Conservation (phyloP, 2,329 filamentous ascomycete species). For the Botrytis squamosa region DNA sequence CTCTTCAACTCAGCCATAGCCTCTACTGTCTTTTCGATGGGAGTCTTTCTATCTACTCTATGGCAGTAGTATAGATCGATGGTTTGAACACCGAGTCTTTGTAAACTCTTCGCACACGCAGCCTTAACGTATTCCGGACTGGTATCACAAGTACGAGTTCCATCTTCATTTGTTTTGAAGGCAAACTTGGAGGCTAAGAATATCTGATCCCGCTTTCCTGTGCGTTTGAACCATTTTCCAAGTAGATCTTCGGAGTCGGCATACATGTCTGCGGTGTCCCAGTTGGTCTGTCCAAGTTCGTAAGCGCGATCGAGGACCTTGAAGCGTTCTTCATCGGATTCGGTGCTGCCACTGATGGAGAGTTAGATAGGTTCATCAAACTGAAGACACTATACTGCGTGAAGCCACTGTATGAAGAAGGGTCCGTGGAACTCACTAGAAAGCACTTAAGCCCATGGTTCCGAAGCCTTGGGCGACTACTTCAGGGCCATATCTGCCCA, state of each 20-base stretch:
- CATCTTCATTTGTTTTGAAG: conserved; percentile 27
- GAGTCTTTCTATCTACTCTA: conserved; percentile 41
- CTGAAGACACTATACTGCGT: neutral
- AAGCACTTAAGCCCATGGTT: conserved; percentile 28
- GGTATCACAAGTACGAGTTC: conserved; percentile 35
- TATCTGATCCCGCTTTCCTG: conserved; percentile 47
- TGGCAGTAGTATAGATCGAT: conserved; percentile 41
- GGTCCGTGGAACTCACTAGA: conserved; percentile 10
- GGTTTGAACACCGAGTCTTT: conserved; percentile 42
- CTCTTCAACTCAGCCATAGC: conserved; percentile 44
- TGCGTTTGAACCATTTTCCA: conserved; percentile 49
- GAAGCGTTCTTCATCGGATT: conserved; percentile 42
- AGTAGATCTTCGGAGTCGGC: conserved; percentile 48
- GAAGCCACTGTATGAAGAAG: no score
- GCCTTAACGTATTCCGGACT: conserved; percentile 44
- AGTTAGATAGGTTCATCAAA: conserved; percentile 14
- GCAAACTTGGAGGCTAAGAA: conserved; percentile 55
- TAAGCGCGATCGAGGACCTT: conserved; percentile 43
- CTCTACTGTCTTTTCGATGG: conserved; percentile 46
- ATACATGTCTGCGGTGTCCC: conserved; percentile 44
- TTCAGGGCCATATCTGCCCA: conserved; percentile 34
- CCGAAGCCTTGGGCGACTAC: conserved; percentile 35
- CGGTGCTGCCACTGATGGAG: conserved; percentile 22
- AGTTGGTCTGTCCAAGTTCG: conserved; percentile 43
- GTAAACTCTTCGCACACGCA: conserved; percentile 44